Evolutionary conservation across 2,329 filamentous ascomycete species (phyloP).

Genomic region (Colletotrichum gloeosporioides): DNA sequence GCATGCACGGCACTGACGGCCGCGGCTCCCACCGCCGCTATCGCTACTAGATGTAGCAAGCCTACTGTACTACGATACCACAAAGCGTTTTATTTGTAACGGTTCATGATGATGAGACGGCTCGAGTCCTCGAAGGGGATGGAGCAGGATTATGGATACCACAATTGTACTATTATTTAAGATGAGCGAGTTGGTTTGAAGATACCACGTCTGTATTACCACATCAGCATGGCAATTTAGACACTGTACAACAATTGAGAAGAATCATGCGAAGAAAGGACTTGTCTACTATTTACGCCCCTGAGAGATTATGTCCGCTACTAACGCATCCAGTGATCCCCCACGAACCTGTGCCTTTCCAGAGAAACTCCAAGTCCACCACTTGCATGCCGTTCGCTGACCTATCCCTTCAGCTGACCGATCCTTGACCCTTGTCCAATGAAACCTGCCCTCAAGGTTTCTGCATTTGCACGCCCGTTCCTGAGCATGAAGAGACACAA

Average conservation of each 20-base stretch:
- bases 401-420: neutral
- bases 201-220: conserved; percentile 14
- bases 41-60: conserved; percentile 21
- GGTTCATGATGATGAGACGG: neutral
- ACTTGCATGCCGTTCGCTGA: neutral
- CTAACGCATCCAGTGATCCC: neutral
- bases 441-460: neutral
- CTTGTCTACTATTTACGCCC: neutral
- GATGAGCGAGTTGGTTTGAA: neutral
- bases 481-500: neutral
- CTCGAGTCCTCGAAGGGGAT: neutral
- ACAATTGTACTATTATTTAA: neutral
- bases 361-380: neutral
- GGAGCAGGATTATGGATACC: neutral
- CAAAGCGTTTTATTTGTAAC: neutral
- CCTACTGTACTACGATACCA: neutral
- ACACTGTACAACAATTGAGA: neutral
- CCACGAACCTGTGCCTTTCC: neutral
- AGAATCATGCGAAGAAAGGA: neutral
- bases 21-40: conserved; percentile 53
- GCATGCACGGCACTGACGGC: conserved; percentile 78
- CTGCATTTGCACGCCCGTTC: neutral
- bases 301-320: neutral
- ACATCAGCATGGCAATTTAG: neutral
- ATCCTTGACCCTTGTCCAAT: neutral